Evolutionary conservation across 1,139 yeast species (phyloP).

Genomic region (Geotrichum klebahnii): DNA sequence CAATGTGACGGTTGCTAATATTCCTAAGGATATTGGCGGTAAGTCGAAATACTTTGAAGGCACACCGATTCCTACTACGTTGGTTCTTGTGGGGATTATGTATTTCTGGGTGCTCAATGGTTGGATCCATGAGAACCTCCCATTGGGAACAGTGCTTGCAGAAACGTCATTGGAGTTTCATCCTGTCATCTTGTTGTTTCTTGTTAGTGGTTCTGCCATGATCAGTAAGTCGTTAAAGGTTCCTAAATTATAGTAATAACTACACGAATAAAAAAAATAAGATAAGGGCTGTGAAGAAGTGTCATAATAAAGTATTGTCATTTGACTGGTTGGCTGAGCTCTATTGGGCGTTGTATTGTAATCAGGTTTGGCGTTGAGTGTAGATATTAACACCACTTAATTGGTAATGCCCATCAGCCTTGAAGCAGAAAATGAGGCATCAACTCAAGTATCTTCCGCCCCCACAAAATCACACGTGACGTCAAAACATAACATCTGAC

Average conservation of each 20-base stretch:
- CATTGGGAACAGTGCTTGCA: conserved; percentile 54
- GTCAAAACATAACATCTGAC: too few species aligned
- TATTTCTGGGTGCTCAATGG: conserved; percentile 53
- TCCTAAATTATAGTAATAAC: conserved; percentile 77
- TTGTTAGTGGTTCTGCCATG: conserved; percentile 83
- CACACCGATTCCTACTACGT: conserved; percentile 87
- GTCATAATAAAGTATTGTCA: too few species aligned
- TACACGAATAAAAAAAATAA: too few species aligned
- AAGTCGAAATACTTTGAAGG: conserved; percentile 84
- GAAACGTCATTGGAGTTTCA: conserved; percentile 69
- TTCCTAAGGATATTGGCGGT: conserved; percentile 80
- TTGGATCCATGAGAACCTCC: conserved; percentile 48
- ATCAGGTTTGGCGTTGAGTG: too few species aligned
- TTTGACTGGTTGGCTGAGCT: too few species aligned
- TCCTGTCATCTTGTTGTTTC: conserved; percentile 59
- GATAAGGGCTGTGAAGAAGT: too few species aligned
- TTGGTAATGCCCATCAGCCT: too few species aligned
- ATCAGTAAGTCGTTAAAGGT: conserved; percentile 85
- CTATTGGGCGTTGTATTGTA: too few species aligned
- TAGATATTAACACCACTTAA: too few species aligned
- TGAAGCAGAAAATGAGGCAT: too few species aligned
- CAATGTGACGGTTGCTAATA: conserved; percentile 85
- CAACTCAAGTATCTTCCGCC: too few species aligned
- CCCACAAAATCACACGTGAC: too few species aligned
- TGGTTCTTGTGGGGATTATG: conserved; percentile 69